Conservation (phyloP, 352 stramenopile species). For the Phytophthora sp. region DNA sequence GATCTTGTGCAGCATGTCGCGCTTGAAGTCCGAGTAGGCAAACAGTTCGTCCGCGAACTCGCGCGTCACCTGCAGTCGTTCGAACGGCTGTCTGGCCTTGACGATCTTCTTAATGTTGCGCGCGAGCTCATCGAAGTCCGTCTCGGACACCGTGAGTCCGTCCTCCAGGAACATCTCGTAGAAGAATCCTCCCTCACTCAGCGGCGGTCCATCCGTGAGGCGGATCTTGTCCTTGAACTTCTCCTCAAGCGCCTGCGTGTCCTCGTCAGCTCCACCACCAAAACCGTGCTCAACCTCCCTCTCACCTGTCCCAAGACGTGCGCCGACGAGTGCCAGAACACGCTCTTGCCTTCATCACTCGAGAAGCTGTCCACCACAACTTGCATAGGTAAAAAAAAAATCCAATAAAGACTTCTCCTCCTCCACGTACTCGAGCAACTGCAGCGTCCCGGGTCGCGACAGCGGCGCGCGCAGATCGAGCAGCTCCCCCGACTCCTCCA, state of each 20-base stretch:
- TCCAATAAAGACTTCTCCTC: background rate
- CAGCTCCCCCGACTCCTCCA: conserved; percentile 44
- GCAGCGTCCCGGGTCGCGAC: conserved; percentile 48
- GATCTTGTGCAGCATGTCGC: conserved; percentile 98
- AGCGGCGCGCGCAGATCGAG: conserved; percentile 62
- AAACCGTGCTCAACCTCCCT: no score
- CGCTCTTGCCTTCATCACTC: conserved; percentile 72
- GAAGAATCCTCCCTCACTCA: conserved; percentile 98
- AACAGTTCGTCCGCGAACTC: conserved; percentile 93
- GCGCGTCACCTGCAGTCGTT: conserved; percentile 88
- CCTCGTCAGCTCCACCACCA: background rate
- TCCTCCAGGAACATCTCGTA: conserved; percentile 94
- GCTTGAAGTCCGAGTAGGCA: conserved; percentile 96
- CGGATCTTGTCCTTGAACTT: conserved; percentile 97
- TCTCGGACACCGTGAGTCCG: conserved; percentile 70
- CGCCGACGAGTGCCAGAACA: conserved; percentile 99
- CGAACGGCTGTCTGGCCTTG: conserved; percentile 93
- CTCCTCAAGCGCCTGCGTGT: conserved; percentile 93
- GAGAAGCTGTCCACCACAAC: conserved; percentile 48
- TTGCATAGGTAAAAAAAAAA: background rate
- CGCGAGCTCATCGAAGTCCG: conserved; percentile 81
- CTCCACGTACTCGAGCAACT: conserved; percentile 71
- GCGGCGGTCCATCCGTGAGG: conserved; percentile 93
- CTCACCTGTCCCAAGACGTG: conserved; percentile 96
- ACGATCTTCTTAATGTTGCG: conserved; percentile 96